Conservation (phyloP, 257 asterid genomes). For the Solanum okadae region DNA sequence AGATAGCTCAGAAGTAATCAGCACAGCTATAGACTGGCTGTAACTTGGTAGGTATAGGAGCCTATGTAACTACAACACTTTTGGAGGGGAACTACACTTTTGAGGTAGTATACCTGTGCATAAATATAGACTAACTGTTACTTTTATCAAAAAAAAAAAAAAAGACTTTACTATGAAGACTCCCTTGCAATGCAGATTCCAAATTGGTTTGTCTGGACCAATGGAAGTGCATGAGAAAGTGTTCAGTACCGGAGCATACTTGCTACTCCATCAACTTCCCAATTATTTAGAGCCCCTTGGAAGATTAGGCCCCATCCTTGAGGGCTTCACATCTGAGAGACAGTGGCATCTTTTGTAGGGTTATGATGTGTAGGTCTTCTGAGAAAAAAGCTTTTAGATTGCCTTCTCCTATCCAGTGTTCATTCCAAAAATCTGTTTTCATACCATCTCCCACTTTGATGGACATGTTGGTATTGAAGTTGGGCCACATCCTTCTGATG, state of each 20-base stretch:
- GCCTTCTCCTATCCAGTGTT: neutral
- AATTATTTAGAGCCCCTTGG: neutral
- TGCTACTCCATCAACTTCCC: neutral
- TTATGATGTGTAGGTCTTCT: neutral
- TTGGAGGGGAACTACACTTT: too few species aligned
- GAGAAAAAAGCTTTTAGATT: neutral
- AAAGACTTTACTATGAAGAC: neutral
- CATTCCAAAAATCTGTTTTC: neutral
- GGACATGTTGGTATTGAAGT: neutral
- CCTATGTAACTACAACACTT: too few species aligned
- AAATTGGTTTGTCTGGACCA: neutral
- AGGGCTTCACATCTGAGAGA: neutral
- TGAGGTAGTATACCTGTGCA: too few species aligned
- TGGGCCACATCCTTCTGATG: neutral
- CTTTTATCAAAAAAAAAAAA: too few species aligned
- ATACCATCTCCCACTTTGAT: neutral
- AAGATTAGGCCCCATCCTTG: neutral
- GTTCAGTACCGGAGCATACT: neutral
- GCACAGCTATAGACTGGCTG: too few species aligned
- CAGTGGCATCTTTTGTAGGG: neutral
- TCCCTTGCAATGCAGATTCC: neutral
- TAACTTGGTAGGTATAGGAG: too few species aligned
- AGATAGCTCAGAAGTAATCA: too few species aligned
- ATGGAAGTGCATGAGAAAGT: neutral
- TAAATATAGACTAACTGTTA: too few species aligned